These are phyloP conservation scores for Cutaneotrichosporon sp. DNA, from an alignment of 1,284 basidiomycete genomes.

Conservation along the genomic window DNA sequence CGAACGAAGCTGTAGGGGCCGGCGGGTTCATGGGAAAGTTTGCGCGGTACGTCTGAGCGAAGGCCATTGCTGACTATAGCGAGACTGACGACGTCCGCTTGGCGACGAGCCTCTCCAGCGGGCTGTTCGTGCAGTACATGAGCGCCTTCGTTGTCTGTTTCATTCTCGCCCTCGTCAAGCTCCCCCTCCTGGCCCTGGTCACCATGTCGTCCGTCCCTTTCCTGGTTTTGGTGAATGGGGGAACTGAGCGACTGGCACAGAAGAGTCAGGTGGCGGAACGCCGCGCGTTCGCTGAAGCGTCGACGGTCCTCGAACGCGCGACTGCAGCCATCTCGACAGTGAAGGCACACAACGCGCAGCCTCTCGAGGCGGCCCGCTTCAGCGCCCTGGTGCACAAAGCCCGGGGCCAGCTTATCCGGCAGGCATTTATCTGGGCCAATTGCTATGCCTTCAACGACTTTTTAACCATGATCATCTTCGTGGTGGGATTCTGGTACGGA, in stretches of 20 bases:
- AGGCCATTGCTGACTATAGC: slow-evolving; percentile 50
- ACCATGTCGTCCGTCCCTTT: slow-evolving; percentile 86
- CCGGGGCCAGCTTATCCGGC: slow-evolving; percentile 49
- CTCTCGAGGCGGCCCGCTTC: slow-evolving; percentile 58
- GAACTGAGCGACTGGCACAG: slow-evolving; percentile 63
- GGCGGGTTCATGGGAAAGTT: slow-evolving; percentile 94
- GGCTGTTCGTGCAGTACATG: slow-evolving; percentile 71
- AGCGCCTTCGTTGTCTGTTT: slow-evolving; percentile 75
- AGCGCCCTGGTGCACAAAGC: slow-evolving; percentile 54
- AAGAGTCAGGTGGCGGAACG: slow-evolving; percentile 65
- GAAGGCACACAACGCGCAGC: slow-evolving; percentile 88
- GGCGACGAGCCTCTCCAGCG: slow-evolving; percentile 72
- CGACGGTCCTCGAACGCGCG: slow-evolving; percentile 73
- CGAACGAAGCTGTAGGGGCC: slow-evolving; percentile 63
- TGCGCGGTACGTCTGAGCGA: slow-evolving; percentile 58
- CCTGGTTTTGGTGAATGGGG: slow-evolving; percentile 65
- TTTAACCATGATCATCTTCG: slow-evolving; percentile 84
- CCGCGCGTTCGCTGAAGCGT: slow-evolving; percentile 62
- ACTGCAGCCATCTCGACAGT: slow-evolving; percentile 79
- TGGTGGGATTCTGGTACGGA: slow-evolving; percentile 96
- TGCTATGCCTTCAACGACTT: slow-evolving; percentile 68
- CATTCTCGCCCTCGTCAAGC: slow-evolving; percentile 71
- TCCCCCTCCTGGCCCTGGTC: slow-evolving; percentile 80
- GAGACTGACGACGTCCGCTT: slow-evolving; percentile 91
- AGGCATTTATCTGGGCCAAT: slow-evolving; percentile 70